These are phyloP conservation scores for Ilex paraguariensis DNA, from an alignment of 305 asterid genomes.

Conservation along the genomic window DNA sequence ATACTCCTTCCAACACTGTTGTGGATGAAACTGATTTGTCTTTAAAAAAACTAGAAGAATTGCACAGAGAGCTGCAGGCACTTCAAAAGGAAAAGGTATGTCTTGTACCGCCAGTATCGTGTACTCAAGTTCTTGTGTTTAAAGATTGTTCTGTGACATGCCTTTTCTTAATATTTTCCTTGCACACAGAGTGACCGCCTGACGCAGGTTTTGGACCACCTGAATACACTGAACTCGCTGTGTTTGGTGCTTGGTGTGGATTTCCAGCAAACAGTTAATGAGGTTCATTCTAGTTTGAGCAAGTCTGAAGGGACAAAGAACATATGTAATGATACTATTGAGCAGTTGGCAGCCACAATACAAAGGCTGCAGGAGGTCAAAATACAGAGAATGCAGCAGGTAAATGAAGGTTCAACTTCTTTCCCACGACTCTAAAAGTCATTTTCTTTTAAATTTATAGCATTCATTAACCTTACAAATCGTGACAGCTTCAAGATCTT, in stretches of 20 bases:
- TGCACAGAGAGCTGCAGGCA: constrained; percentile 70
- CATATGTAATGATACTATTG: constrained; percentile 66
- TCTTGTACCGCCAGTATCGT: no score
- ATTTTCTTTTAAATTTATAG: neutral
- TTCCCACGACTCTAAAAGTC: neutral
- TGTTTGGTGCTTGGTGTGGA: constrained; percentile 93
- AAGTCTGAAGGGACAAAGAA: constrained; percentile 64
- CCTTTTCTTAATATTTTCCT: constrained; percentile 8
- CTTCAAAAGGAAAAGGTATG: constrained; percentile 82
- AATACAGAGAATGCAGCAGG: constrained; percentile 83
- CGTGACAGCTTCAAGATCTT: constrained; percentile 76
- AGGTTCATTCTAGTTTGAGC: constrained; percentile 81
- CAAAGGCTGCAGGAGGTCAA: constrained; percentile 64
- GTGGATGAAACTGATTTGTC: constrained; percentile 80
- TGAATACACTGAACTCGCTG: constrained; percentile 57
- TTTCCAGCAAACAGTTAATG: constrained; percentile 60
- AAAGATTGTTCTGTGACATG: constrained; percentile 6
- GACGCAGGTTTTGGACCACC: constrained; percentile 64
- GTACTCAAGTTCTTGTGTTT: neutral
- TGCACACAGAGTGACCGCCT: constrained; percentile 82
- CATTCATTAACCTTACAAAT: constrained; percentile 15
- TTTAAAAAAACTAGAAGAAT: constrained; percentile 73
- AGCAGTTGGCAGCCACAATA: constrained; percentile 55
- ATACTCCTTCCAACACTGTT: constrained; percentile 24
- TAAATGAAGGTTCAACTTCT: constrained; percentile 18